phyloP scores from a whole-genome alignment of 345 rosid species.

The Syzygium oleosum region DNA sequence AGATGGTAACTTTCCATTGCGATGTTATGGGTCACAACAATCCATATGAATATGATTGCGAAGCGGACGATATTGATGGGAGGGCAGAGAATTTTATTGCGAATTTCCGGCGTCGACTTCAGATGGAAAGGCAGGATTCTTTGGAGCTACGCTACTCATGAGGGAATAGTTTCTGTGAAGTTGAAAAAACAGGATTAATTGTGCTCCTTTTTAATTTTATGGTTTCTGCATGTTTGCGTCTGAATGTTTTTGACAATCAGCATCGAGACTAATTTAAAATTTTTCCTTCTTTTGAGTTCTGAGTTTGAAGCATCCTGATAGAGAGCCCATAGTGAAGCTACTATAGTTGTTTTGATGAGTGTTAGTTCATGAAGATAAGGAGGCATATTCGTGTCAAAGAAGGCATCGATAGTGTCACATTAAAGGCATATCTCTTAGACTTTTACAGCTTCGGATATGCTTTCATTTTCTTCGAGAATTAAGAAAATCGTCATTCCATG shows the following conservation, averaged over 20 bases:
- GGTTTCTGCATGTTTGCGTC: background rate
- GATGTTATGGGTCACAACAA: background rate
- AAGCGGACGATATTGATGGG: background rate
- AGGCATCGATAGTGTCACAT: background rate
- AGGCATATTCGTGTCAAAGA: background rate
- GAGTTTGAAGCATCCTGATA: background rate
- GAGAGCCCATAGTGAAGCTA: background rate
- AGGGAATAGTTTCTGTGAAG: background rate
- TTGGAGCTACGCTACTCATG: background rate
- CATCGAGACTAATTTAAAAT: background rate
- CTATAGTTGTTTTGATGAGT: background rate
- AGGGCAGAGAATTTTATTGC: background rate
- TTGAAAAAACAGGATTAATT: background rate
- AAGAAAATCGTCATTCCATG: background rate
- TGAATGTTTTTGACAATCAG: background rate
- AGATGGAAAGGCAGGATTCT: conserved; percentile 30
- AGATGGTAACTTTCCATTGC: background rate
- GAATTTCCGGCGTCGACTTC: conserved; percentile 10
- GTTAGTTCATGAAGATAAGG: background rate
- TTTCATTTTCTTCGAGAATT: background rate
- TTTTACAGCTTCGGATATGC: background rate
- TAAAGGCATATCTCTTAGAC: background rate
- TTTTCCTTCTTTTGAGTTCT: background rate
- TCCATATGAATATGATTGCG: background rate
- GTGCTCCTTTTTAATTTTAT: background rate